These are phyloP conservation scores for Leishmania braziliensis DNA, from an alignment of 208 protist species.

Conservation along the genomic window DNA sequence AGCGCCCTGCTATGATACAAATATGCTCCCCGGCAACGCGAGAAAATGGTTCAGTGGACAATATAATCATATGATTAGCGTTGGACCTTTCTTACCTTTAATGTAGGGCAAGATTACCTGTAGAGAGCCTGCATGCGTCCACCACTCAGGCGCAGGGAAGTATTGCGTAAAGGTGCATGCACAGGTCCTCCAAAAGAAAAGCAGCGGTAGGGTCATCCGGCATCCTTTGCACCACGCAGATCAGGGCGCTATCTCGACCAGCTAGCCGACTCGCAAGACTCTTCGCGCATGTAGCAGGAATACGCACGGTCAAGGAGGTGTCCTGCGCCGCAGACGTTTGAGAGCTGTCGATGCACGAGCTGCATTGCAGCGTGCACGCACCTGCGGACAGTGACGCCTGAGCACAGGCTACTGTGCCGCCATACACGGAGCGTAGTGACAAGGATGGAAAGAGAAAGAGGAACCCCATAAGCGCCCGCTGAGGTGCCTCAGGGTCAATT, in stretches of 20 bases:
- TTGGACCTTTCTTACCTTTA: background rate
- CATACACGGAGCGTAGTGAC: background rate
- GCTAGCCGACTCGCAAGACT: background rate
- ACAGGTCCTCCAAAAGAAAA: constrained; percentile 8
- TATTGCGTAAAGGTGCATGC: background rate
- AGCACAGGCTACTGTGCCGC: constrained; percentile 2
- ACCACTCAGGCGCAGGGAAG: background rate
- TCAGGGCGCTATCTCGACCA: background rate
- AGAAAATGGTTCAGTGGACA: background rate
- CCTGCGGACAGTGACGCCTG: background rate
- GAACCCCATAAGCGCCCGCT: constrained; percentile 12
- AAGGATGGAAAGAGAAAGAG: constrained; percentile 17
- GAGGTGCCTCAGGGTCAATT: background rate
- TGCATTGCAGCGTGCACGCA: background rate
- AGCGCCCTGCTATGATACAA: no score
- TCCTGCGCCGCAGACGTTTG: background rate
- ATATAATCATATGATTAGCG: no score
- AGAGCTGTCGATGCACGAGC: background rate
- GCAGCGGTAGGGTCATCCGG: background rate
- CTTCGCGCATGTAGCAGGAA: background rate
- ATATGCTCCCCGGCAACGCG: no score
- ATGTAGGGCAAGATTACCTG: background rate
- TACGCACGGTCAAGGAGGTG: background rate
- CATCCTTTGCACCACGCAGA: constrained; percentile 2
- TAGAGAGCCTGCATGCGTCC: background rate